Percentiles rank a stretch among this genome's conserved stretches.
Conservation (phyloP, 108 stramenopile genomes). For the Skeletonema potamos region DNA sequence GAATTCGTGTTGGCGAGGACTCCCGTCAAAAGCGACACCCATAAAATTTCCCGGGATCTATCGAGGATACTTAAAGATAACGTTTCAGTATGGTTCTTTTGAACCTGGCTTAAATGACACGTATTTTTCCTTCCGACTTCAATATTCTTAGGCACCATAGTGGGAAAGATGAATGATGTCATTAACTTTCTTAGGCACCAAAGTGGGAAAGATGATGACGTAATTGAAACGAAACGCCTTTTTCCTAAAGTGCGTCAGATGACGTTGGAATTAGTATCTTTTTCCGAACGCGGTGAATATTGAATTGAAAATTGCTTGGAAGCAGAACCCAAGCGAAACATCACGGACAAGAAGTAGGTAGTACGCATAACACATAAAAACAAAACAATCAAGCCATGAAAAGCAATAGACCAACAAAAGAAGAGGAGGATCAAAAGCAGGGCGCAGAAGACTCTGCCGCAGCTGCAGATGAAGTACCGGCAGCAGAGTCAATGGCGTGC, state of each 20-base stretch:
- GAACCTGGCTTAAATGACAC: not conserved
- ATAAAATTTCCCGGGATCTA: too few relatives aligned
- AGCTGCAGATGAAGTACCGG: not conserved
- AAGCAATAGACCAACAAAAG: not conserved
- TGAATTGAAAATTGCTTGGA: too few relatives aligned
- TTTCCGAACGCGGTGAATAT: not conserved
- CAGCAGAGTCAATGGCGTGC: not conserved
- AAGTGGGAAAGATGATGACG: not conserved
- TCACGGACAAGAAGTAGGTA: too few relatives aligned
- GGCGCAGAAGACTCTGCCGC: not conserved
- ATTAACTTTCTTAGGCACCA: not conserved
- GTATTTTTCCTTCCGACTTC: not conserved
- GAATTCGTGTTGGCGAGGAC: too few relatives aligned
- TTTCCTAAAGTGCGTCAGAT: not conserved
- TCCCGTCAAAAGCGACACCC: too few relatives aligned
- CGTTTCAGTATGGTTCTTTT: too few relatives aligned
- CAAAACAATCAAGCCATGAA: not conserved
- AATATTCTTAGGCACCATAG: not conserved
- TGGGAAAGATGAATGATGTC: not conserved
- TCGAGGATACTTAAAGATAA: too few relatives aligned
- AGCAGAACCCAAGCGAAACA: not conserved
- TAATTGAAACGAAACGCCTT: not conserved
- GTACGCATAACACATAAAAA: too few relatives aligned
- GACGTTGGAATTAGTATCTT: not conserved
- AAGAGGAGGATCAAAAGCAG: not conserved